These are phyloP conservation scores for Chlamydomonas sp. DNA, from an alignment of 139 green algal genomes.

Conservation along the genomic window DNA sequence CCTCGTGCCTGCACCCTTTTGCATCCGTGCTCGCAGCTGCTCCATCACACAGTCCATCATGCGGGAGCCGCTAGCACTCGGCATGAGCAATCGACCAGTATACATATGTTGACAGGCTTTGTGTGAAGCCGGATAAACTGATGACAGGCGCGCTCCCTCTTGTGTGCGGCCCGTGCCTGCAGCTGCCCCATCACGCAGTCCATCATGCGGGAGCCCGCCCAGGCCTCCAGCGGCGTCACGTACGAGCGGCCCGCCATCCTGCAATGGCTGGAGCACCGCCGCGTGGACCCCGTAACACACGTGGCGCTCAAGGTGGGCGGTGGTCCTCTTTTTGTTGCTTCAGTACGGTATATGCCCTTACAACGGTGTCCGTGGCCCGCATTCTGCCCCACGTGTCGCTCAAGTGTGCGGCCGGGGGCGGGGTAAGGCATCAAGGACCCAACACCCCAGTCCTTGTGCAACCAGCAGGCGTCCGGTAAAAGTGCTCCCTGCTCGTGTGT, in stretches of 20 bases:
- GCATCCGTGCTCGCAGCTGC: too few relatives aligned
- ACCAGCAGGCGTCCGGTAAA: too few relatives aligned
- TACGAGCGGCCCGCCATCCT: slow-evolving; percentile 53
- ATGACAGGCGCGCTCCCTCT: not conserved
- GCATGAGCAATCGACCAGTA: too few relatives aligned
- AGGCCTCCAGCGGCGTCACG: slow-evolving; percentile 50
- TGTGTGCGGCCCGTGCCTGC: not conserved
- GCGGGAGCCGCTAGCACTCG: too few relatives aligned
- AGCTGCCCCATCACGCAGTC: slow-evolving; percentile 30
- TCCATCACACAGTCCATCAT: slow-evolving; percentile 44
- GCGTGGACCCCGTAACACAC: slow-evolving; percentile 55
- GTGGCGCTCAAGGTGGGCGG: slow-evolving; percentile 16
- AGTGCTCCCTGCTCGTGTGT: too few relatives aligned
- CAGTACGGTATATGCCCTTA: not conserved
- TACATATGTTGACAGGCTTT: too few relatives aligned
- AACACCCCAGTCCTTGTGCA: too few relatives aligned
- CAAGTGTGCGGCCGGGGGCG: too few relatives aligned
- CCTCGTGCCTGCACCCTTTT: too few relatives aligned
- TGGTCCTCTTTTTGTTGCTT: not conserved
- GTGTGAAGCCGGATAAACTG: too few relatives aligned
- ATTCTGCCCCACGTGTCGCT: too few relatives aligned
- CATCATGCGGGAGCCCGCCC: slow-evolving; percentile 63
- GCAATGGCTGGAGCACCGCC: slow-evolving; percentile 53
- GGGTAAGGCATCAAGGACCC: too few relatives aligned
- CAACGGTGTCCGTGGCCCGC: not conserved